A percentile compares a stretch with the other conserved stretches of the same genome.
phyloP scores from a whole-genome alignment of 1,139 yeast genomes.

The Zygosaccharomyces sapae region DNA sequence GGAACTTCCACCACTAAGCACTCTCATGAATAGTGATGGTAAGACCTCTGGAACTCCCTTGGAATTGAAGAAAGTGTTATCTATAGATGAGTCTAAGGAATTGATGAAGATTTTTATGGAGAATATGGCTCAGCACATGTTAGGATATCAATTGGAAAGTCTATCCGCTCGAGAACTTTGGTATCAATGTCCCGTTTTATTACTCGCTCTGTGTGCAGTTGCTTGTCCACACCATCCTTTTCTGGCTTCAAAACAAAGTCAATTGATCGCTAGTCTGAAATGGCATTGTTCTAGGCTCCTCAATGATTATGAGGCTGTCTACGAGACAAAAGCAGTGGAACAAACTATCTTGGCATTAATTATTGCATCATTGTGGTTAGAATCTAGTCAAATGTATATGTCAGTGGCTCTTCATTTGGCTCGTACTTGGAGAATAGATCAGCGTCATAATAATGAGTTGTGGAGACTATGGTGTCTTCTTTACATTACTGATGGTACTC shows the following conservation, averaged over 20 bases:
- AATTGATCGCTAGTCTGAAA: conserved; percentile 44
- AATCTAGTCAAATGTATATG: conserved; percentile 61
- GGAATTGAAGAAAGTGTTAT: neutral
- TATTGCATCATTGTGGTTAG: conserved; percentile 67
- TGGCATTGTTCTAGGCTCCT: conserved; percentile 31
- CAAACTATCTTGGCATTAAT: conserved; percentile 52
- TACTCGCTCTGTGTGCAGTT: conserved; percentile 60
- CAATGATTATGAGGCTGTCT: conserved; percentile 10
- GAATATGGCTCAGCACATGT: conserved; percentile 59
- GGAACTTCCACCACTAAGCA: conserved; percentile 4
- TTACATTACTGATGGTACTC: conserved; percentile 68
- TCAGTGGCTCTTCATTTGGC: conserved; percentile 66
- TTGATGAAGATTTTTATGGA: conserved; percentile 51
- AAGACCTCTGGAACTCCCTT: neutral
- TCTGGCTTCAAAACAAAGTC: conserved; percentile 40
- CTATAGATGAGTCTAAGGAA: conserved; percentile 44
- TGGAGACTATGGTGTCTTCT: conserved; percentile 63
- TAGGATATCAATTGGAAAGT: conserved; percentile 58
- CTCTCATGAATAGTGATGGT: conserved; percentile 3
- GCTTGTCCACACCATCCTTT: conserved; percentile 60
- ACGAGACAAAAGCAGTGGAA: conserved; percentile 9
- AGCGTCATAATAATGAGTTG: conserved; percentile 31
- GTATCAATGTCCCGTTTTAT: conserved; percentile 54
- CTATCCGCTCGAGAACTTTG: conserved; percentile 50
- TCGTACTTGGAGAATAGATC: conserved; percentile 48